These are phyloP conservation scores for Malus sieversii DNA, from an alignment of 306 rosid genomes.

Conservation along the genomic window DNA sequence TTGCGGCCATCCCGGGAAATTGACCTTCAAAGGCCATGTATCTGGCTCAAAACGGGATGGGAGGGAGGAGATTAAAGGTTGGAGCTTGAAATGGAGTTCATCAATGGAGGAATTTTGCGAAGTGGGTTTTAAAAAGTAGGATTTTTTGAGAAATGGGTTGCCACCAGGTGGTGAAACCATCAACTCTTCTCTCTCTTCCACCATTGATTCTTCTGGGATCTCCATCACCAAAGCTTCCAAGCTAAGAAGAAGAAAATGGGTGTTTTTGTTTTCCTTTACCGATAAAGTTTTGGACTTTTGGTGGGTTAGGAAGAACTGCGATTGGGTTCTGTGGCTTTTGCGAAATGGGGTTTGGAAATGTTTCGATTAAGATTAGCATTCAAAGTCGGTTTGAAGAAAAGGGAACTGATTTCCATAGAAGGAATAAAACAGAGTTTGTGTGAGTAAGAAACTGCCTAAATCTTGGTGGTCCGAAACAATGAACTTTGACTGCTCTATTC, in stretches of 20 bases:
- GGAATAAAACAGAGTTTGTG: no score
- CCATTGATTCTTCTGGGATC: neutral
- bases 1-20: neutral
- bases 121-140: constrained; percentile 19
- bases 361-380: no score
- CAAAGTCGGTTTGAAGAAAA: no score
- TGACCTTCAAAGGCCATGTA: neutral
- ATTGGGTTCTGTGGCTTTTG: no score
- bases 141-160: constrained; percentile 22
- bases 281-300: no score
- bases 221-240: neutral
- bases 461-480: neutral
- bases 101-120: neutral
- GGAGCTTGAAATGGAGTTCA: neutral
- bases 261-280: no score
- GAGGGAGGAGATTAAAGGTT: neutral
- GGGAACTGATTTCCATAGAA: no score
- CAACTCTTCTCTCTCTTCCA: constrained; percentile 26
- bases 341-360: no score
- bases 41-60: neutral
- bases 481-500: no score
- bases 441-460: no score
- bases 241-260: neutral
- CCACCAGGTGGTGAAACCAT: constrained; percentile 48
- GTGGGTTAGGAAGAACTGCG: no score